phyloP scores from a whole-genome alignment of 352 stramenopile species.

The Phytophthora hibernalis region DNA sequence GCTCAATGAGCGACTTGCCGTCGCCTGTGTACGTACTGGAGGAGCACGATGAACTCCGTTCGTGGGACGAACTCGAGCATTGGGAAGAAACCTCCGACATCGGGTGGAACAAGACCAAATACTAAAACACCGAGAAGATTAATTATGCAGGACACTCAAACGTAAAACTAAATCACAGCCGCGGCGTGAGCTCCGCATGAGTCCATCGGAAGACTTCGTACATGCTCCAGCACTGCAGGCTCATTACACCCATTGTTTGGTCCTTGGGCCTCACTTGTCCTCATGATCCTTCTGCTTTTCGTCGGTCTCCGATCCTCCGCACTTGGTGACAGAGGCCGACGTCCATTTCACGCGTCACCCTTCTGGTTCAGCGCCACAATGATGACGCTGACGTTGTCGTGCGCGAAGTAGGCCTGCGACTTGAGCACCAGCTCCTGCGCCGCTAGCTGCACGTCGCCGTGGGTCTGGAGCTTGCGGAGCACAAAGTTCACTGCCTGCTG shows the following conservation, averaged over 20 bases:
- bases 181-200: background rate
- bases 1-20: slow-evolving; percentile 24
- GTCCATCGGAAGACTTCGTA: slow-evolving; percentile 37
- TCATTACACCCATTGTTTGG: slow-evolving; percentile 19
- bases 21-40: slow-evolving; percentile 37
- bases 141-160: slow-evolving; percentile 15
- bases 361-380: slow-evolving; percentile 88
- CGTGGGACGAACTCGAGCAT: slow-evolving; percentile 34
- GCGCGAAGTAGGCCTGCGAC: slow-evolving; percentile 88
- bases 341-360: slow-evolving; percentile 41
- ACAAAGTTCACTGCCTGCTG: slow-evolving; percentile 93
- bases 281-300: slow-evolving; percentile 33
- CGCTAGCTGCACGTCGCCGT: slow-evolving; percentile 90
- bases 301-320: slow-evolving; percentile 27
- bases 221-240: slow-evolving; percentile 2
- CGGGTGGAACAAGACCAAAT: slow-evolving; percentile 2
- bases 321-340: slow-evolving; percentile 23
- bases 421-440: slow-evolving; percentile 90
- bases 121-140: slow-evolving; percentile 8
- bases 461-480: slow-evolving; percentile 82
- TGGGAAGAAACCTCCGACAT: slow-evolving; percentile 24
- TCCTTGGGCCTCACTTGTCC: background rate
- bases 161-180: slow-evolving; percentile 27
- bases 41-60: slow-evolving; percentile 38
- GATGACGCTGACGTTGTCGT: slow-evolving; percentile 93